These are phyloP conservation scores for Rhizopus sp. DNA, from an alignment of 371 early-diverging fungal genomes.

Conservation along the genomic window DNA sequence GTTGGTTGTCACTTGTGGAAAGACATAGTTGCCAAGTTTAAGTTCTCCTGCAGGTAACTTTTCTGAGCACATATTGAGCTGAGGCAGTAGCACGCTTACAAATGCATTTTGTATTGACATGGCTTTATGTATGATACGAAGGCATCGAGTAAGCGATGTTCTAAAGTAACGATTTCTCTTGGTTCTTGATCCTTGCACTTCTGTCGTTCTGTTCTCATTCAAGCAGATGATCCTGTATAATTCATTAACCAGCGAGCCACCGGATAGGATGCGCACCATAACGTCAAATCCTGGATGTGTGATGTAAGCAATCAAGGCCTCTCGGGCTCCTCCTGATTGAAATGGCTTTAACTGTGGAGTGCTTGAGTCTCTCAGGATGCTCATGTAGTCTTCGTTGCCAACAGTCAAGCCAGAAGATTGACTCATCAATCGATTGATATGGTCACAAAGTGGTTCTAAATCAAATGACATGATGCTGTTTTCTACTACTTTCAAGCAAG, in stretches of 20 bases:
- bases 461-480: conserved; percentile 75
- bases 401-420: background rate
- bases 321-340: background rate
- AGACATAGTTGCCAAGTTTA: conserved; percentile 21
- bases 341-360: background rate
- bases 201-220: conserved; percentile 20
- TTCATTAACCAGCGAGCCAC: conserved; percentile 66
- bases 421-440: background rate
- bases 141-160: conserved; percentile 47
- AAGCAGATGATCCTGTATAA: conserved; percentile 67
- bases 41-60: conserved; percentile 20
- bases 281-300: conserved; percentile 90
- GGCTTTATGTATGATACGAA: conserved; percentile 67
- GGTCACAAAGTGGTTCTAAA: conserved; percentile 36
- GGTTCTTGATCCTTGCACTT: background rate
- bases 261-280: conserved; percentile 74
- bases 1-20: conserved; percentile 25
- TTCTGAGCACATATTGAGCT: conserved; percentile 28
- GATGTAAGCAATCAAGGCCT: background rate
- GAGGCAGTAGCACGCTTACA: conserved; percentile 66
- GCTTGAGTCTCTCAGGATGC: background rate
- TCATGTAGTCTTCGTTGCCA: background rate
- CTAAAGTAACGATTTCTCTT: conserved; percentile 15
- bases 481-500: conserved; percentile 71
- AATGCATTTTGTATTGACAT: conserved; percentile 68